Conservation (phyloP, 2,329 filamentous ascomycete genomes). For the Thielaviopsis punctulata region DNA sequence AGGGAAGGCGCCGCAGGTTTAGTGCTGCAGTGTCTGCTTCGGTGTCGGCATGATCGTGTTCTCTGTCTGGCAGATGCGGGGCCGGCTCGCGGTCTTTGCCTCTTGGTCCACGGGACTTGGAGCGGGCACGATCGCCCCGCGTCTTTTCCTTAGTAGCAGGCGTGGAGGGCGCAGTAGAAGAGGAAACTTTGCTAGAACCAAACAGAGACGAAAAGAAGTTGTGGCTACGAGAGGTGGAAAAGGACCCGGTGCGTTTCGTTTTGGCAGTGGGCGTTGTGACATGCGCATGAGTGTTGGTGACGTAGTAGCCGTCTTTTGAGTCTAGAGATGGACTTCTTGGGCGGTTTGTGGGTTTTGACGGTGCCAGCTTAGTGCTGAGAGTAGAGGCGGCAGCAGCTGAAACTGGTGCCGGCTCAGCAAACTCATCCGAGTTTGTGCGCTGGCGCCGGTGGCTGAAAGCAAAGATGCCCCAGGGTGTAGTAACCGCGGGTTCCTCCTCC, state of each 20-base stretch:
- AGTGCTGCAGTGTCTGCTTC: not conserved
- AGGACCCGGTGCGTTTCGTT: not conserved
- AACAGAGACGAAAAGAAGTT: slow-evolving; percentile 9
- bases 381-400: not conserved
- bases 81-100: not conserved
- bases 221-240: slow-evolving; percentile 1
- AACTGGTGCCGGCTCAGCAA: not conserved
- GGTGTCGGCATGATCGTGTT: not conserved
- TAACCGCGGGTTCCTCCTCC: not conserved
- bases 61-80: not conserved
- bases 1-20: not conserved
- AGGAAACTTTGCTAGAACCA: not conserved
- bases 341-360: not conserved
- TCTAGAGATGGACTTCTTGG: slow-evolving; percentile 3
- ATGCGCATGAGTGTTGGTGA: not conserved
- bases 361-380: not conserved
- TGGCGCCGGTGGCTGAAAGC: slow-evolving; percentile 3
- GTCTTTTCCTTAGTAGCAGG: not conserved
- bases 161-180: not conserved
- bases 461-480: slow-evolving; percentile 5
- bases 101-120: slow-evolving; percentile 1
- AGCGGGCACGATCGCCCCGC: not conserved
- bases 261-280: not conserved
- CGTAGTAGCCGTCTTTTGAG: slow-evolving; percentile 1
- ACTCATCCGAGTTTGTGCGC: not conserved